Base-by-base conservation (phyloP, 441 rosid species). In the Syzygium syzygioides region DNA sequence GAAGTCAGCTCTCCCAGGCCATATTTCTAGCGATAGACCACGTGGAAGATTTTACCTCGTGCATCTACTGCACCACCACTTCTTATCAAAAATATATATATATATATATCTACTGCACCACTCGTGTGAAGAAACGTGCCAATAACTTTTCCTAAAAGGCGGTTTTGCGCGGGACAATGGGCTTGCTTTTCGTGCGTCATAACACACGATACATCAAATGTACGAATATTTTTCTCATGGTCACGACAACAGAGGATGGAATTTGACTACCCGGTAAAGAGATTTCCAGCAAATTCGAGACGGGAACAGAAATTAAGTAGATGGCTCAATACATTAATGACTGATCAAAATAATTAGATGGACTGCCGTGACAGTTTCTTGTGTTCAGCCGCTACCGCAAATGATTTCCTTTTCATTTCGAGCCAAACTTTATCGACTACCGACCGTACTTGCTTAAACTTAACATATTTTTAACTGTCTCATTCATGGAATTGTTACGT, bases 331-430 rank as follows among this genome's bases (percentile, higher is more conserved):
- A 0, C 15, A 28, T 28, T 12, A 26, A 26, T 0, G 9, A 34
- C 20, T 11, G 28, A 7, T 71, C 15, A 12, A 71, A 20, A 20
- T 9, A 68, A 68, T 34, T 0, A 68, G 48, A 68, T 10, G n/a
- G 28, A 68, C 45, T 68, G 9, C 8, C 7, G 9, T 19, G 41
- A 17, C 25, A 6, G 45, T 0, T 9, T 20, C 45, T 32, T 13
- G 1, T 2, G 25, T 20, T 34, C 25, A 0, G 9, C 20, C 1
- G 14, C 48, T 34, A 0, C 0, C 2, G 34, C 14, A 19, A 34
- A 0, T 9, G 3, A 71, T 20, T 37, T 34, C 50, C 50, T 71
- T 23, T 57, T 57, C 28, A 23, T 57, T 57, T 20, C 34, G 15
- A 10, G 15, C 4, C 28, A 20, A 34, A 34, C 1, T 5, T 71